Percentiles rank a stretch among this genome's conserved stretches.
These are phyloP conservation scores for Cyberlindnera xylosilytica DNA, from an alignment of 805 yeast species.

Conservation along the genomic window DNA sequence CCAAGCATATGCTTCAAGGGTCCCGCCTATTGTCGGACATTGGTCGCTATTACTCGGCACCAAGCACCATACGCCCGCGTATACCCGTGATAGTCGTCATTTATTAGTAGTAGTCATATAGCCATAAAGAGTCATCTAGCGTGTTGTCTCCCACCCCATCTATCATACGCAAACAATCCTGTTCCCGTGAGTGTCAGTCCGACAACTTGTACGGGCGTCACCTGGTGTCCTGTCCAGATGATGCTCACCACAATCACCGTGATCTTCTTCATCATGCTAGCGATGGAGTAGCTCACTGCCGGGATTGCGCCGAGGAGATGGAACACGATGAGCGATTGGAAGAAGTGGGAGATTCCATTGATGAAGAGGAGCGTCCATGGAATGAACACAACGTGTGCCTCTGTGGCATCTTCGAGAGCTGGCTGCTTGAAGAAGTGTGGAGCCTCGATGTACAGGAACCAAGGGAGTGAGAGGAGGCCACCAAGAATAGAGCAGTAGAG, in stretches of 20 bases:
- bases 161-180: conserved; percentile 63
- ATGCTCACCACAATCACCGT: conserved; percentile 79
- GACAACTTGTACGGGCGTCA: conserved; percentile 42
- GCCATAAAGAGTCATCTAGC: neutral
- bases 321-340: conserved; percentile 78
- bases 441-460: conserved; percentile 67
- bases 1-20: no score
- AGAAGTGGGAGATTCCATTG: conserved; percentile 75
- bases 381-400: conserved; percentile 28
- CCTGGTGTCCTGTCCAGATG: conserved; percentile 49
- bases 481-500: conserved; percentile 79
- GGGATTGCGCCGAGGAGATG: conserved; percentile 78
- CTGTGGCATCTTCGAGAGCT: conserved; percentile 15
- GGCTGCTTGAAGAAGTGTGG: conserved; percentile 26
- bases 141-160: conserved; percentile 41
- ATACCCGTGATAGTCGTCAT: no score
- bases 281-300: conserved; percentile 82
- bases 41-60: no score
- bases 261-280: conserved; percentile 85
- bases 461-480: conserved; percentile 63
- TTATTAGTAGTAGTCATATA: neutral
- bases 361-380: conserved; percentile 52
- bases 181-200: conserved; percentile 51
- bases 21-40: no score
- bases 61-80: no score